A percentile compares a stretch with the other conserved stretches of the same genome.
Evolutionary conservation across 1,284 basidiomycete genomes (phyloP).

Genomic region (Stereum hirsutum): DNA sequence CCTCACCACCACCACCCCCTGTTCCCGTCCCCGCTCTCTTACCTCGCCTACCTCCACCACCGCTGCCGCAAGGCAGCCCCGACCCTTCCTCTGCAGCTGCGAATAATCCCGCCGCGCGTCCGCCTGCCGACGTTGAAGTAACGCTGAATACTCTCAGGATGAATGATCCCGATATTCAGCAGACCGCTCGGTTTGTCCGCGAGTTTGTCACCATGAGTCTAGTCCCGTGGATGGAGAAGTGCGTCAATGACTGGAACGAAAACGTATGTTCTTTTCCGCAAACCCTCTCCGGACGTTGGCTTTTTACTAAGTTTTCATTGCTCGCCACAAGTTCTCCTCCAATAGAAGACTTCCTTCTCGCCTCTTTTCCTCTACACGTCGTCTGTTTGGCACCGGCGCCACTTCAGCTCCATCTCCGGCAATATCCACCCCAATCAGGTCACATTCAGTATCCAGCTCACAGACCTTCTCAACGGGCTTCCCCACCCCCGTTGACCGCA

Average conservation of each 20-base stretch:
- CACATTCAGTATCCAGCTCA: slow-evolving; percentile 21
- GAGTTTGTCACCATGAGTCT: slow-evolving; percentile 90
- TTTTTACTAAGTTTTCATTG: neutral
- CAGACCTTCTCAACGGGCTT: slow-evolving; percentile 24
- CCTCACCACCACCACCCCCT: slow-evolving; percentile 48
- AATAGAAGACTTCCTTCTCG: slow-evolving; percentile 77
- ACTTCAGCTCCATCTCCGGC: slow-evolving; percentile 28
- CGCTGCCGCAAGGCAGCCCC: slow-evolving; percentile 10
- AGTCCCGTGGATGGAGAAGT: slow-evolving; percentile 95
- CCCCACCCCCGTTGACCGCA: slow-evolving; percentile 24
- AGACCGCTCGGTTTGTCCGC: slow-evolving; percentile 75
- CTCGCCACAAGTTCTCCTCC: slow-evolving; percentile 64
- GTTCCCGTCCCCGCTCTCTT: slow-evolving; percentile 54
- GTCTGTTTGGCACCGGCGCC: slow-evolving; percentile 67
- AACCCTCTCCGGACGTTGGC: neutral
- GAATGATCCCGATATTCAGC: slow-evolving; percentile 71
- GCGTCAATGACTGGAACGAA: slow-evolving; percentile 92
- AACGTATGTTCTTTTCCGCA: slow-evolving; percentile 33
- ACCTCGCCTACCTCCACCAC: slow-evolving; percentile 52
- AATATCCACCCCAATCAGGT: slow-evolving; percentile 22
- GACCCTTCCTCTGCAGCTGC: slow-evolving; percentile 8
- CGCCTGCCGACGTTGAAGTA: too few relatives aligned
- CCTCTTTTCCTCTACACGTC: slow-evolving; percentile 82
- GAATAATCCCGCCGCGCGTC: too few relatives aligned
- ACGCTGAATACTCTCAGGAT: slow-evolving; percentile 41